Percentiles rank a stretch among this genome's conserved stretches.
Evolutionary conservation across 108 stramenopile genomes (phyloP).

Genomic region (Cyclotella kingstonii): DNA sequence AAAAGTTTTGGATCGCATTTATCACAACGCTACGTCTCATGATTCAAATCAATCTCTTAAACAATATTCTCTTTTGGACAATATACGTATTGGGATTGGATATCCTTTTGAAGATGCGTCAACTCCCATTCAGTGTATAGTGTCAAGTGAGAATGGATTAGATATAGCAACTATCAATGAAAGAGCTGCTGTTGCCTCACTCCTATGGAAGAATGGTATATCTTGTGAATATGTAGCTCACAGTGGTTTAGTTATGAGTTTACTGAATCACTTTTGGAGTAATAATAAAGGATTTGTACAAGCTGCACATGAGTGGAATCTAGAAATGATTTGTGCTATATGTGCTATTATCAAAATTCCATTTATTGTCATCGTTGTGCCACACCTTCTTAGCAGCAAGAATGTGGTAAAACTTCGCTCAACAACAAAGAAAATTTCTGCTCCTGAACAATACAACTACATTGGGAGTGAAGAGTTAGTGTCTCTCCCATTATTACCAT

Average conservation of each 20-base stretch:
- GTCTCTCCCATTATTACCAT: constrained; percentile 46
- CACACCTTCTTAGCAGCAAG: constrained; percentile 70
- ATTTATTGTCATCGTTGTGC: constrained; percentile 72
- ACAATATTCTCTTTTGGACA: constrained; percentile 24
- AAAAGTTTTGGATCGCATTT: constrained; percentile 64
- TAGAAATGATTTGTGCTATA: constrained; percentile 66
- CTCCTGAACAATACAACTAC: constrained; percentile 27
- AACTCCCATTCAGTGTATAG: constrained; percentile 52
- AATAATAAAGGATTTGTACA: constrained; percentile 7
- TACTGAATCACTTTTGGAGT: constrained; percentile 38
- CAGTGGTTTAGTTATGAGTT: constrained; percentile 60
- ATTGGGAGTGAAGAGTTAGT: constrained; percentile 51
- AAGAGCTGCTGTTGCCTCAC: constrained; percentile 55
- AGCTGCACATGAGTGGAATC: constrained; percentile 49
- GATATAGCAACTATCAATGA: constrained; percentile 52
- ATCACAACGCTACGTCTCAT: constrained; percentile 42
- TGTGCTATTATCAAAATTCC: constrained; percentile 72
- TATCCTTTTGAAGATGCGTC: constrained; percentile 47
- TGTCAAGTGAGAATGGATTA: constrained; percentile 61
- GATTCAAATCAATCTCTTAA: constrained; percentile 4
- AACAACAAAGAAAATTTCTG: constrained; percentile 16
- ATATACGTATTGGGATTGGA: constrained; percentile 58
- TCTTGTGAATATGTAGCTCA: constrained; percentile 75
- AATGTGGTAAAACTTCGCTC: constrained; percentile 63
- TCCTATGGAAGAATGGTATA: constrained; percentile 68